Percentiles rank a stretch among this genome's conserved stretches.
These are phyloP conservation scores for Phytophthora brassicae DNA, from an alignment of 352 stramenopile genomes.

Conservation along the genomic window DNA sequence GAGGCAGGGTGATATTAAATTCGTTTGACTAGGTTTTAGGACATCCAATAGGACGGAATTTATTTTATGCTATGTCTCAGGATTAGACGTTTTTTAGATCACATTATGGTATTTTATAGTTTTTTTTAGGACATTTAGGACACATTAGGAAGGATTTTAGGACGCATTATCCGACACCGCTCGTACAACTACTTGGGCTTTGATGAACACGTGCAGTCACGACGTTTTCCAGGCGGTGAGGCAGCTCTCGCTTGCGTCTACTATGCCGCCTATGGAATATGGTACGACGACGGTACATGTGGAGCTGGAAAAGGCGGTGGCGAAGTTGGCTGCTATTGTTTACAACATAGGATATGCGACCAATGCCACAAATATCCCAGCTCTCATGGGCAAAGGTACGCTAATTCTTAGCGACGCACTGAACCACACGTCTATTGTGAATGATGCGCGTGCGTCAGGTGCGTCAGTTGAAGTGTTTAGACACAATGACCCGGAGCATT, in stretches of 20 bases:
- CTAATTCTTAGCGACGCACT: constrained; percentile 97
- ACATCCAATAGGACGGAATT: no score
- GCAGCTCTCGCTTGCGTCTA: constrained; percentile 82
- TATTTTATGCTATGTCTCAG: no score
- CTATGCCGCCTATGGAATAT: constrained; percentile 71
- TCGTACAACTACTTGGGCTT: constrained; percentile 99
- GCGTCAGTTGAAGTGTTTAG: constrained; percentile 94
- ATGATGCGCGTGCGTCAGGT: constrained; percentile 91
- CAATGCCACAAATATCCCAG: constrained; percentile 97
- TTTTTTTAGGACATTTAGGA: no score
- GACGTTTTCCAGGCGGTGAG: constrained; percentile 90
- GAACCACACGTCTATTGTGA: constrained; percentile 99
- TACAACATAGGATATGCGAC: constrained; percentile 99
- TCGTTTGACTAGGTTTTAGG: no score
- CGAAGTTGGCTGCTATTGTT: constrained; percentile 94
- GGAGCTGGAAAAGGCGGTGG: constrained; percentile 92
- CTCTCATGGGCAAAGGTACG: constrained; percentile 92
- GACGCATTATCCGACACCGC: no score
- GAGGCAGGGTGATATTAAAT: no score
- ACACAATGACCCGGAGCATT: constrained; percentile 95
- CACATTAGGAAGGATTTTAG: no score
- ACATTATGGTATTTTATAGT: no score
- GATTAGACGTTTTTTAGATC: no score
- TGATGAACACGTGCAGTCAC: constrained; percentile 94
- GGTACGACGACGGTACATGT: constrained; percentile 90